A percentile compares a stretch with the other conserved stretches of the same genome.
Conservation (phyloP, 371 early-diverging fungal species). For the Apophysomyces trapeziformis region DNA sequence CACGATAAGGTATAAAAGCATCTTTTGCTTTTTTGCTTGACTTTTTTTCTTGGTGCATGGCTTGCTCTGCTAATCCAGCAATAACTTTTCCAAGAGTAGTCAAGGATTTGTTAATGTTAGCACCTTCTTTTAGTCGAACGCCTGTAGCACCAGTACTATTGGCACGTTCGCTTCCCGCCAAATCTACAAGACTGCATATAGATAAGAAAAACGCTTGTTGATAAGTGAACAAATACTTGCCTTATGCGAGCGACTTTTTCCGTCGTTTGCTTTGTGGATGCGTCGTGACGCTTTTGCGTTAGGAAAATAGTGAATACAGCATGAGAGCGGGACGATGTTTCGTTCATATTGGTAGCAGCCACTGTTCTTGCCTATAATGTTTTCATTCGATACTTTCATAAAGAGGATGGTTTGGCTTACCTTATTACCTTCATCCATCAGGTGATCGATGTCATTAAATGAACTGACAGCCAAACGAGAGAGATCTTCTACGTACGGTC, state of each 20-base stretch:
- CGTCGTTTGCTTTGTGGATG: slow-evolving; percentile 66
- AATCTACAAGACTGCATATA: slow-evolving; percentile 73
- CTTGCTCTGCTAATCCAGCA: slow-evolving; percentile 86
- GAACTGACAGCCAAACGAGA: slow-evolving; percentile 82
- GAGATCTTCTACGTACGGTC: slow-evolving; percentile 92
- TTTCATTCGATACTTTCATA: not conserved
- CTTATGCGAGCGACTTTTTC: slow-evolving; percentile 81
- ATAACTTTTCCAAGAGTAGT: slow-evolving; percentile 98
- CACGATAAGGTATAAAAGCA: slow-evolving; percentile 84
- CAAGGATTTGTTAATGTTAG: slow-evolving; percentile 96
- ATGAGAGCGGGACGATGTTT: slow-evolving; percentile 92
- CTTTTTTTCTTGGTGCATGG: slow-evolving; percentile 48
- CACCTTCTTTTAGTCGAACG: slow-evolving; percentile 97
- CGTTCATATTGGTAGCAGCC: slow-evolving; percentile 97
- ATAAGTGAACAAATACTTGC: slow-evolving; percentile 26
- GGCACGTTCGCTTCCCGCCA: slow-evolving; percentile 97
- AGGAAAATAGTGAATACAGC: slow-evolving; percentile 91
- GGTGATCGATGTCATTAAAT: slow-evolving; percentile 73
- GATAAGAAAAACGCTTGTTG: slow-evolving; percentile 5
- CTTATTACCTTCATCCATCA: slow-evolving; percentile 92
- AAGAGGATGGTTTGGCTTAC: slow-evolving; percentile 26
- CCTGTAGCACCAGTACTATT: slow-evolving; percentile 96
- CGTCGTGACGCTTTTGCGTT: slow-evolving; percentile 68
- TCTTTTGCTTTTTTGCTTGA: slow-evolving; percentile 58
- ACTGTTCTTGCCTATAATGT: slow-evolving; percentile 77